These are phyloP conservation scores for Crassisporium funariophilum DNA, from an alignment of 768 basidiomycete genomes.

Conservation along the genomic window DNA sequence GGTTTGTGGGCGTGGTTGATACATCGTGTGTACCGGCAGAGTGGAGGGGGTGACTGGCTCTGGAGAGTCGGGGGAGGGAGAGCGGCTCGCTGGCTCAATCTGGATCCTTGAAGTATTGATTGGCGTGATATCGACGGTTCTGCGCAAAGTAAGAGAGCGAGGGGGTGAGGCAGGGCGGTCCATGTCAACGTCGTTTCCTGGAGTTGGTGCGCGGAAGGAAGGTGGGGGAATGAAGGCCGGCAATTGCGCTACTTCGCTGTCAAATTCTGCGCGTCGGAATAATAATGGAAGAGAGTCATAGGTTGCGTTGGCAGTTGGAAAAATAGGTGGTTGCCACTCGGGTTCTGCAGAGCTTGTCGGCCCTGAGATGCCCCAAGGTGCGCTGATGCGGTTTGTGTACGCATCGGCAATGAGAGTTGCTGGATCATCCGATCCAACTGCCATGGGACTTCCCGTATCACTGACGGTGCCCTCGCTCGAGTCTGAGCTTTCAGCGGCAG, in stretches of 20 bases:
- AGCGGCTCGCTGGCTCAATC: slow-evolving; percentile 30
- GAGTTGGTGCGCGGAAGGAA: slow-evolving; percentile 19
- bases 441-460: slow-evolving; percentile 52
- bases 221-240: slow-evolving; percentile 27
- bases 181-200: slow-evolving; percentile 10
- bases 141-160: slow-evolving; percentile 27
- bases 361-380: background rate
- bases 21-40: background rate
- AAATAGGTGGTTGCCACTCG: slow-evolving; percentile 13
- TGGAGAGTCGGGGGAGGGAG: slow-evolving; percentile 31
- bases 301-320: too few species aligned
- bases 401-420: slow-evolving; percentile 40
- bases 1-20: background rate
- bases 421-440: slow-evolving; percentile 44
- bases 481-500: slow-evolving; percentile 34
- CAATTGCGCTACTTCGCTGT: slow-evolving; percentile 3
- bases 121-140: slow-evolving; percentile 36
- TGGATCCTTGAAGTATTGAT: slow-evolving; percentile 32
- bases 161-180: slow-evolving; percentile 15
- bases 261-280: background rate
- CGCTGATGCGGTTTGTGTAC: slow-evolving; percentile 24
- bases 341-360: slow-evolving; percentile 2
- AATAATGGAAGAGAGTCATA: too few species aligned
- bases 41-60: slow-evolving; percentile 6
- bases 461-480: slow-evolving; percentile 47